phyloP scores from a whole-genome alignment of 257 asterid genomes.

The Nicotiana tomentosiformis region DNA sequence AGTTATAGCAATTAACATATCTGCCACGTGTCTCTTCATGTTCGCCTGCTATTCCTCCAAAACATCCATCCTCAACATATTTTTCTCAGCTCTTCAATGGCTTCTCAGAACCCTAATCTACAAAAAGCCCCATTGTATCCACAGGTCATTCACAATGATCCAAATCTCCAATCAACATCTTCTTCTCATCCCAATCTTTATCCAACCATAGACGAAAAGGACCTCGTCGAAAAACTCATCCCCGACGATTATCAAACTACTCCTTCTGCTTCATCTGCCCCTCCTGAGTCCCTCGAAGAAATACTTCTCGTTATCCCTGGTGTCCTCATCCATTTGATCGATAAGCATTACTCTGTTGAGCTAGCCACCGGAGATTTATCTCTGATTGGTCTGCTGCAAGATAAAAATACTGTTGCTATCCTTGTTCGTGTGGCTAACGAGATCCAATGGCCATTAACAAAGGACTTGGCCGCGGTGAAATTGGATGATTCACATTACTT shows the following conservation, averaged over 20 bases:
- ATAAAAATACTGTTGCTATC: conserved; percentile 49
- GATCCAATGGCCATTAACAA: conserved; percentile 78
- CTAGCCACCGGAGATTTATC: conserved; percentile 78
- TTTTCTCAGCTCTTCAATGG: conserved; percentile 37
- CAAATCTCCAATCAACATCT: conserved; percentile 24
- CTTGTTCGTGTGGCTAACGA: conserved; percentile 63
- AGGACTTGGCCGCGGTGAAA: conserved; percentile 74
- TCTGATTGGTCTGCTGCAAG: conserved; percentile 53
- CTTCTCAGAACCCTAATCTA: conserved; percentile 33
- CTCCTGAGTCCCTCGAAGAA: conserved; percentile 49
- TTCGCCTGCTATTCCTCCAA: neutral
- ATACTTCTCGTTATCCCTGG: conserved; percentile 55
- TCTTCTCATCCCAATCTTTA: conserved; percentile 31
- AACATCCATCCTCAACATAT: neutral
- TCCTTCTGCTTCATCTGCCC: conserved; percentile 49
- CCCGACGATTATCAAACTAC: conserved; percentile 24
- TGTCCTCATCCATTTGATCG: conserved; percentile 80
- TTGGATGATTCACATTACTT: conserved; percentile 80
- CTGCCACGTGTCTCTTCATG: neutral
- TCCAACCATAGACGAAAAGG: conserved; percentile 26
- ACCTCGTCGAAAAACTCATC: conserved; percentile 49
- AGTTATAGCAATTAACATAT: neutral
- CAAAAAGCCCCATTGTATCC: conserved; percentile 58
- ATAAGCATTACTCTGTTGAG: conserved; percentile 79
- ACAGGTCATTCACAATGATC: conserved; percentile 20